Conservation (phyloP, 345 rosid species). For the Gossypium herbaceum region DNA sequence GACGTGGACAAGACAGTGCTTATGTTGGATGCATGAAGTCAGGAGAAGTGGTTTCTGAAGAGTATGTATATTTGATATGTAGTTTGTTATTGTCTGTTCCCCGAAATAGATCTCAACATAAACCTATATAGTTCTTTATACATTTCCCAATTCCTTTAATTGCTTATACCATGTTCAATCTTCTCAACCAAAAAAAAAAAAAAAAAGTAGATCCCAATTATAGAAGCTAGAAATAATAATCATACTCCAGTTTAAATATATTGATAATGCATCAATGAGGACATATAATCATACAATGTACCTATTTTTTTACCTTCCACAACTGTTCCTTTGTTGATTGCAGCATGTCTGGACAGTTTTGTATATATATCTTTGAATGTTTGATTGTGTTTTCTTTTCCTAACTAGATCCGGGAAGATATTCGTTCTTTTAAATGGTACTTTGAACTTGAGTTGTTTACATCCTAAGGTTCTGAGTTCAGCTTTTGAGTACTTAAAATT, state of each 20-base stretch:
- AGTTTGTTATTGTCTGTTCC: neutral
- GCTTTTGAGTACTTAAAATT: constrained; percentile 13
- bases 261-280: neutral
- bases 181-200: neutral
- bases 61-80: constrained; percentile 39
- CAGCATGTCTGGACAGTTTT: neutral
- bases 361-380: constrained; percentile 1
- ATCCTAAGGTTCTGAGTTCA: constrained; percentile 10
- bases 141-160: constrained; percentile 10
- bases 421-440: neutral
- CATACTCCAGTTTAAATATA: neutral
- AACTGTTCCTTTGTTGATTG: neutral
- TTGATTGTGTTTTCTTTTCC: neutral
- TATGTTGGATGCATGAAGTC: constrained; percentile 99
- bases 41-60: constrained; percentile 73
- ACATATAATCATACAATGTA: neutral
- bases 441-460: neutral
- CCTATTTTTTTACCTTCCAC: neutral
- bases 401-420: neutral
- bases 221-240: neutral
- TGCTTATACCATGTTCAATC: neutral
- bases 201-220: constrained; percentile 7
- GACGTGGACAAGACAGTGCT: constrained; percentile 66
- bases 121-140: neutral
- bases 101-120: neutral